Percentiles rank a stretch among this genome's conserved stretches.
phyloP scores from a whole-genome alignment of 805 yeast genomes.

The Nematodospora valgi region DNA sequence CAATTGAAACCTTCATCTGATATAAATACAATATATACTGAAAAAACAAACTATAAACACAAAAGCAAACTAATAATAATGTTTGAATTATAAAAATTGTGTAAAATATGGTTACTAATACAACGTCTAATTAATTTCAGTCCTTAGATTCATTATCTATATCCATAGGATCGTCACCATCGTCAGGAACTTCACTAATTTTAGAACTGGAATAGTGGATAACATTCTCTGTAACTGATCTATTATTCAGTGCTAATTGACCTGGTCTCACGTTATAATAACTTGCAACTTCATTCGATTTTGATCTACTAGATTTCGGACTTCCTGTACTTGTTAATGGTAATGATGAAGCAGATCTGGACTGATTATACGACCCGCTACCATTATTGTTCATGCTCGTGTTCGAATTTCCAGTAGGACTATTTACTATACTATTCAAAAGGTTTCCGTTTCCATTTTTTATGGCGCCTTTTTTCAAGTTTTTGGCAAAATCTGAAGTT shows the following conservation, averaged over 20 bases:
- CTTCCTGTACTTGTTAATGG: slow-evolving; percentile 14
- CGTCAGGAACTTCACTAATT: slow-evolving; percentile 1
- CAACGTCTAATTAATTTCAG: no score
- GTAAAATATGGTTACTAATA: no score
- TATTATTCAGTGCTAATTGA: slow-evolving; percentile 23
- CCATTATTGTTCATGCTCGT: slow-evolving; percentile 7
- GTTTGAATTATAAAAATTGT: no score
- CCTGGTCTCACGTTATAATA: slow-evolving; percentile 27
- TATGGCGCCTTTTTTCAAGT: slow-evolving; percentile 35
- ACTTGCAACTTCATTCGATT: slow-evolving; percentile 25
- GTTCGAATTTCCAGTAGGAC: slow-evolving; percentile 5
- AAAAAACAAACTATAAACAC: no score
- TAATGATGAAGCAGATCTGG: slow-evolving; percentile 9
- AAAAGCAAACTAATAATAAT: no score
- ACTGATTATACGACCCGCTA: slow-evolving; percentile 7
- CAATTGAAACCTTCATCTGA: no score
- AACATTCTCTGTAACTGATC: slow-evolving; percentile 37
- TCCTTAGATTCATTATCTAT: no score
- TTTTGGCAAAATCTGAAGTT: slow-evolving; percentile 44
- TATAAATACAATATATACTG: no score
- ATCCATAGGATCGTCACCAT: slow-evolving; percentile 4
- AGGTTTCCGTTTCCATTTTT: slow-evolving; percentile 17
- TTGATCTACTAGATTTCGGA: slow-evolving; percentile 21
- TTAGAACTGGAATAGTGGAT: not conserved
- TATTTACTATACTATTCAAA: slow-evolving; percentile 13